These are phyloP conservation scores for Plantago ovata DNA, from an alignment of 257 asterid genomes.

Conservation along the genomic window DNA sequence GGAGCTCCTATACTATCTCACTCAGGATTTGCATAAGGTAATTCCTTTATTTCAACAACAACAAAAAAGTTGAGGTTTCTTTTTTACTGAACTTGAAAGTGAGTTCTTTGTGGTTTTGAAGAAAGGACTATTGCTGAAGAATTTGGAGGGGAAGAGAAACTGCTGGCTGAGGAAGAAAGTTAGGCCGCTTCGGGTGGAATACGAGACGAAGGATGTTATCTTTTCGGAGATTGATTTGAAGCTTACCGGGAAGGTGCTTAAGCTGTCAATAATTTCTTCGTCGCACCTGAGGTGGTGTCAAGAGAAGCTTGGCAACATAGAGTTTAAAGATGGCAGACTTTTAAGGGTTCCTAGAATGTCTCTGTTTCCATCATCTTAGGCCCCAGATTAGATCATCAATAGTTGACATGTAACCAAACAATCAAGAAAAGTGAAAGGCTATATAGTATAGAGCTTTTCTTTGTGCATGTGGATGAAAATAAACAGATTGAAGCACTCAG, in stretches of 20 bases:
- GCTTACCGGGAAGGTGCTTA: constrained; percentile 39
- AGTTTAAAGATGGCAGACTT: constrained; percentile 30
- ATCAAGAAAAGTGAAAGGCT: too few species aligned
- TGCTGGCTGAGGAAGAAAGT: constrained; percentile 44
- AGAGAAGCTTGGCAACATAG: constrained; percentile 38
- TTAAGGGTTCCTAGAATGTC: constrained; percentile 21
- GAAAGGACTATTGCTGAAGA: constrained; percentile 40
- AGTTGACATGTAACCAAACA: too few species aligned
- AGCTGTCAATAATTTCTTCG: constrained; percentile 32
- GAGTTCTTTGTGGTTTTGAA: constrained; percentile 4
- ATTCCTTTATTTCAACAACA: not conserved
- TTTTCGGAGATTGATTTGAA: constrained; percentile 44
- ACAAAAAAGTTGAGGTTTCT: not conserved
- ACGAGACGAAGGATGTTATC: constrained; percentile 24
- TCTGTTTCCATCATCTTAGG: constrained; percentile 42
- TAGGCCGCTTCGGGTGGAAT: constrained; percentile 18
- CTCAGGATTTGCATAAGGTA: constrained; percentile 43
- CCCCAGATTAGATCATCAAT: not conserved
- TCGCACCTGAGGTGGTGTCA: constrained; percentile 60
- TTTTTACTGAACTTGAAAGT: not conserved
- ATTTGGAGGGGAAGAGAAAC: constrained; percentile 38
- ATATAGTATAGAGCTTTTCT: too few species aligned
- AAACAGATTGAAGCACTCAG: too few species aligned
- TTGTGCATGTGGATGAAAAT: too few species aligned
- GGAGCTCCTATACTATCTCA: constrained; percentile 34